phyloP scores from a whole-genome alignment of 1,284 basidiomycete genomes.

The Trichosporon faecale region DNA sequence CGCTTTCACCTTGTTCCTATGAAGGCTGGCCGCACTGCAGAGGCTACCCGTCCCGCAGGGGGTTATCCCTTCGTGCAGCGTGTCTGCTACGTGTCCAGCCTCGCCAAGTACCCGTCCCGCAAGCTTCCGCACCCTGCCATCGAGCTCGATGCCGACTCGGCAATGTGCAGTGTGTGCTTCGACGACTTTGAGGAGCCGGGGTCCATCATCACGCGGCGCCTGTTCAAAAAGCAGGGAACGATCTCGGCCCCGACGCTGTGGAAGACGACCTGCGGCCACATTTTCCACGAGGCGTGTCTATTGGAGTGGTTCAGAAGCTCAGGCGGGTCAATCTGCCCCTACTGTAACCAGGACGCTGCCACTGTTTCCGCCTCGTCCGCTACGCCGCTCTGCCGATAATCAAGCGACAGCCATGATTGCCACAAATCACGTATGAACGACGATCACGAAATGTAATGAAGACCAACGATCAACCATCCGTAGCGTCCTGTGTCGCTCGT shows the following conservation, averaged over 20 bases:
- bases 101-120: background rate
- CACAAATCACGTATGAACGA: too few relatives aligned
- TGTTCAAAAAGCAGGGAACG: background rate
- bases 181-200: background rate
- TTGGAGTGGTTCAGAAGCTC: background rate
- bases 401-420: too few relatives aligned
- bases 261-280: background rate
- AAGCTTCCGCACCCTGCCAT: background rate
- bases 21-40: too few relatives aligned
- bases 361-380: too few relatives aligned
- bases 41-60: too few relatives aligned
- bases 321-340: background rate
- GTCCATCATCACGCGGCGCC: background rate
- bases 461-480: too few relatives aligned
- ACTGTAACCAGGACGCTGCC: background rate
- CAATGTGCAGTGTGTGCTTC: background rate
- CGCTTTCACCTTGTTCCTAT: too few relatives aligned
- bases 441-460: too few relatives aligned
- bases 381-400: too few relatives aligned
- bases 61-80: background rate
- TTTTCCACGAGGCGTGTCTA: background rate
- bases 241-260: background rate
- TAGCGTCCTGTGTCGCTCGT: too few relatives aligned
- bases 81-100: background rate
- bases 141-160: background rate